Base-by-base conservation (phyloP, 768 basidiomycete genomes). In the Macrolepiota albuminosa region DNA sequence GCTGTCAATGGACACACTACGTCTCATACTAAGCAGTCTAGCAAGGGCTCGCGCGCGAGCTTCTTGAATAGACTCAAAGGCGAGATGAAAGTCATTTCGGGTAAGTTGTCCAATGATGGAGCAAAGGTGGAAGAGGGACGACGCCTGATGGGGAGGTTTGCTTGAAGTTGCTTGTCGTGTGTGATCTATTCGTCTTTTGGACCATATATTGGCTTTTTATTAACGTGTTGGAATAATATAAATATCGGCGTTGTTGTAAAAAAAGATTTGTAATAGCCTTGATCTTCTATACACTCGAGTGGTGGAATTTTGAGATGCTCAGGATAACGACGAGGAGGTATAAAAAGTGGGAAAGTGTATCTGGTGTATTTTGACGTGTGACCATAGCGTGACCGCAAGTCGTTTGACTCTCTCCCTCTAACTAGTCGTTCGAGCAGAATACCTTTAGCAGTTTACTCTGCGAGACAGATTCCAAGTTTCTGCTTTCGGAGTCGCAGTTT, bases 61-160 rank as follows among this genome's bases (percentile, higher is more conserved):
- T 51, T 77, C 40, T 68, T 77, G 60, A 64, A 73, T 54, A 76
- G 72, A 67, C 47, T 78, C 21, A 76, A 73, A 63, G 77, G 76
- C 7, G 76, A 78, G 65, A 71, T 71, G 62, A 78, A 76, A 63
- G 64, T 76, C 0, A 57, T 78, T 33, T 68, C 69, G 2, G 77
- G 76, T 7, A 78, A 76, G 66, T 40, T 78, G 48, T 69, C 67
- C 2, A 60, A 70, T 33, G 70, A 77, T 36, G 73, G 73, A 63
- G 67, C 64, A 57, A 75, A 73, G 67, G 66, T 77, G 7, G 73
- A 75, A 63, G 70, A 76, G 61, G 77, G 76, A 26, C 69, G 64
- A 61, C 68, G 66, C 24, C 59, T 77, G 69, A 69, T 74, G 70
- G 70, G 72, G 26, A 73, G 70, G 58, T 45, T 16, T 26, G 39